Percentiles rank a stretch among this genome's conserved stretches.
Evolutionary conservation across 441 rosid species (phyloP).

Genomic region (Sinapis alba): DNA sequence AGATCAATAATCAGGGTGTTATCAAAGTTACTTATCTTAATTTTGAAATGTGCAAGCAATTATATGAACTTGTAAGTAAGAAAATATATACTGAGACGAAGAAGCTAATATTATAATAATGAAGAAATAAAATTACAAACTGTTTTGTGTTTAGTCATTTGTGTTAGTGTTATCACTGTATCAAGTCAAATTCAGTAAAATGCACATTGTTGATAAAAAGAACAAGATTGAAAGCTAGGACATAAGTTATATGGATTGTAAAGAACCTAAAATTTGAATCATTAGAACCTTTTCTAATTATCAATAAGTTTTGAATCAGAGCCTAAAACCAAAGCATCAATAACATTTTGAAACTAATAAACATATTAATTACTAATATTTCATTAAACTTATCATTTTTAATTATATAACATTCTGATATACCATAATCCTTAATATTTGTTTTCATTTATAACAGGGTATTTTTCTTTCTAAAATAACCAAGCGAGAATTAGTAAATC

Average conservation of each 20-base stretch:
- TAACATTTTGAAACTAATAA: no score
- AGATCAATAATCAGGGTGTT: slow-evolving; percentile 9
- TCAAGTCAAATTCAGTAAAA: not conserved
- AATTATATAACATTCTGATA: no score
- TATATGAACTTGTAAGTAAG: not conserved
- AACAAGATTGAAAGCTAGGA: not conserved
- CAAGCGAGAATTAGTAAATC: no score
- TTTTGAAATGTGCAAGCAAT: not conserved
- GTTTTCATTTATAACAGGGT: no score
- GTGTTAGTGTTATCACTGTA: not conserved
- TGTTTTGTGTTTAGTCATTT: not conserved
- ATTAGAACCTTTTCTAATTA: no score
- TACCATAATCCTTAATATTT: no score
- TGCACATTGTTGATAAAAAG: not conserved
- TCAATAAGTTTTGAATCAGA: no score
- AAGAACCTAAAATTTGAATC: not conserved
- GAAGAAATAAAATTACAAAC: not conserved
- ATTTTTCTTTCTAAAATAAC: no score
- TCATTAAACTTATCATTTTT: not conserved
- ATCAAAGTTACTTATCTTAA: not conserved
- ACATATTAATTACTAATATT: no score
- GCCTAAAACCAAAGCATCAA: no score
- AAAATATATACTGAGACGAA: not conserved
- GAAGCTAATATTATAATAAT: not conserved
- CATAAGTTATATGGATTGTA: no score